Base-by-base conservation (phyloP, 2,329 filamentous ascomycete genomes). In the Myriosclerotinia scirpicola region DNA sequence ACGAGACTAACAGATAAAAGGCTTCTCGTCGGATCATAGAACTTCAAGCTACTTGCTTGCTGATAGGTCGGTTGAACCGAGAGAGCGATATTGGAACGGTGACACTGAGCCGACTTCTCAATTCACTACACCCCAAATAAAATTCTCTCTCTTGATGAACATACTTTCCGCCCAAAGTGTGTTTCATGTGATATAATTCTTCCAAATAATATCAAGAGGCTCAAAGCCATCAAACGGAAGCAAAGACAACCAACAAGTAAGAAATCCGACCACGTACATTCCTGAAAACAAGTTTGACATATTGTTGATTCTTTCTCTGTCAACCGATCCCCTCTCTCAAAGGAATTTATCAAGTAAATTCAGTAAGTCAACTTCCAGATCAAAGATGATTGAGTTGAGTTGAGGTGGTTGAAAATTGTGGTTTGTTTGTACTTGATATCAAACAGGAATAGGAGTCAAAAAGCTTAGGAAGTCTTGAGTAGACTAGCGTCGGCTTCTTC, bases 201-300 rank as follows among this genome's bases (percentile, higher is more conserved):
- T 8, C 15, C 36, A 42, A 50, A 3, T 40, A 64, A 17, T 26
- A n/a, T 48, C 26, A 46, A 36, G 30, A 46, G 15, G 58, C 44
- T 50, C 9, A 36, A 48, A 52, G 14, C 50, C 54, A 66, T 30
- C 38, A 62, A 36, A 63, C 50, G 53, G 48, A 61, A 67, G 52
- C 55, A 64, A 64, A 42, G 50, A 40, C 61, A 59, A 42, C 36
- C 36, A 58, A 55, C 42, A 52, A 62, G 22, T 46, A 46, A 46
- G 50, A 60, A 66, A 63, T 54, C 63, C 67, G 34, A 64, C 53
- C 69, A 76, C 75, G 64, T 69, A 76, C 75, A 76, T 76, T 72
- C 75, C 75, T 70, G 75, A 76, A 67, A 76, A 76, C 64, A 76
- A 67, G 68, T 75, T 76, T 59, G 75, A 76, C 75, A 76, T 76